Evolutionary conservation across 306 rosid species (phyloP).

Genomic region (Myrica gale): DNA sequence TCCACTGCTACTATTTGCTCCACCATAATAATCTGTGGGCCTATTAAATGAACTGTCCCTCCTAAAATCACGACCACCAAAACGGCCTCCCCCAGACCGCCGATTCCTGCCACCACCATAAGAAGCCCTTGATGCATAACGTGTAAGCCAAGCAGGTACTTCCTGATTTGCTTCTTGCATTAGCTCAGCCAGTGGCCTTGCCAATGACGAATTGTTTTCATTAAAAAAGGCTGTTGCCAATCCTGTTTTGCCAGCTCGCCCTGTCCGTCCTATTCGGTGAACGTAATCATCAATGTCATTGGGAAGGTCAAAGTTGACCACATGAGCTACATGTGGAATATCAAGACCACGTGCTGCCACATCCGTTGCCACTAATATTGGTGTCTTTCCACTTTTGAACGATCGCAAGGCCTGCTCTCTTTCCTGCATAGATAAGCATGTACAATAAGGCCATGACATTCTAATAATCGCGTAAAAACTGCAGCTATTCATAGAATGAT

Average conservation of each 20-base stretch:
- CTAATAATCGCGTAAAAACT: no score
- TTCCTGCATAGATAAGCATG: conserved; percentile 46
- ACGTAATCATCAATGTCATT: conserved; percentile 84
- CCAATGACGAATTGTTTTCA: conserved; percentile 53
- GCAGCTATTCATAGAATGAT: no score
- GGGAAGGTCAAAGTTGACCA: conserved; percentile 79
- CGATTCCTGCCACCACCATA: conserved; percentile 51
- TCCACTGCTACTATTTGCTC: conserved; percentile 44
- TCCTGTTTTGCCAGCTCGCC: conserved; percentile 80
- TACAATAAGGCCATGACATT: conserved; percentile 6
- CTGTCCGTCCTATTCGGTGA: conserved; percentile 82
- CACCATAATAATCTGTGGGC: conserved; percentile 56
- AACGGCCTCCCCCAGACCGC: conserved; percentile 59
- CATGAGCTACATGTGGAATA: conserved; percentile 76
- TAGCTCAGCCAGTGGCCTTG: conserved; percentile 69
- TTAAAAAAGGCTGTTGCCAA: conserved; percentile 82
- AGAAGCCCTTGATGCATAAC: conserved; percentile 55
- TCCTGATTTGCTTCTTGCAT: conserved; percentile 87
- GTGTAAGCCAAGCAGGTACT: conserved; percentile 75
- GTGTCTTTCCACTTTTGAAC: conserved; percentile 70
- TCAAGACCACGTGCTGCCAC: conserved; percentile 91
- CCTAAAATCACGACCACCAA: conserved; percentile 77
- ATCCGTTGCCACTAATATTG: conserved; percentile 83
- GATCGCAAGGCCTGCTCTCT: conserved; percentile 76
- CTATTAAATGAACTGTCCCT: conserved; percentile 46